Base-by-base conservation (phyloP, 148 eudicot species). In the Vaccinium myrtillus region DNA sequence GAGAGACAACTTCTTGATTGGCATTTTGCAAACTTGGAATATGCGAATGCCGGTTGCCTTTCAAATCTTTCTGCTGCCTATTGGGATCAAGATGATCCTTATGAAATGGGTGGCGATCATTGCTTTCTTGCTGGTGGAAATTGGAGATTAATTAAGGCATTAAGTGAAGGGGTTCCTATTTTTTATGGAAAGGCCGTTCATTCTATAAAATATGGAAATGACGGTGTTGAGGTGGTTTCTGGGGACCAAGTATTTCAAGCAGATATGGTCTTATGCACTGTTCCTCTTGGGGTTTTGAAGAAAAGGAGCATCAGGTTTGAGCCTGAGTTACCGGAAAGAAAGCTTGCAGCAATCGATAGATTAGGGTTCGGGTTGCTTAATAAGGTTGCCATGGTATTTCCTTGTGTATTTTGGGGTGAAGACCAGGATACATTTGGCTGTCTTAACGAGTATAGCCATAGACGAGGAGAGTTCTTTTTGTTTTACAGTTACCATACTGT, bases 21-120 rank as follows among this genome's bases (percentile, higher is more conserved):
- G 99, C 98, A 94, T 89, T 86, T 90, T 83, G 98, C 99, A 23
- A 96, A 96, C 82, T 88, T 96, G 89, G 99, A 96, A 91, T 96
- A 93, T 89, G 98, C 98, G 51, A 96, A 96, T 89, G 99, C 98
- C n/a, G 98, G 99, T 79, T 93, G 94, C 87, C 90, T 96, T 48
- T 93, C 94, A 2, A 87, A 93, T 83, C 97, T 96, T 81, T 96
- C 99, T 32, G 99, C 95, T 82, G 90, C 97, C 14, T 92, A 96
- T 86, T 96, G 98, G 98, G 98, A 94, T 90, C 99, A 96, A 83
- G 99, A 94, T 83, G 99, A 96, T 89, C 98, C 98, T 48, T 96
- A 94, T 86, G 99, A 96, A 87, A 96, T 96, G 99, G 95, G 95
- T 54, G 98, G 98, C 27, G 99, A 96, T 86, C 99, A 96, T 86